Evolutionary conservation across 495 filamentous ascomycete species (phyloP).

Genomic region (Venustampulla echinocandica): DNA sequence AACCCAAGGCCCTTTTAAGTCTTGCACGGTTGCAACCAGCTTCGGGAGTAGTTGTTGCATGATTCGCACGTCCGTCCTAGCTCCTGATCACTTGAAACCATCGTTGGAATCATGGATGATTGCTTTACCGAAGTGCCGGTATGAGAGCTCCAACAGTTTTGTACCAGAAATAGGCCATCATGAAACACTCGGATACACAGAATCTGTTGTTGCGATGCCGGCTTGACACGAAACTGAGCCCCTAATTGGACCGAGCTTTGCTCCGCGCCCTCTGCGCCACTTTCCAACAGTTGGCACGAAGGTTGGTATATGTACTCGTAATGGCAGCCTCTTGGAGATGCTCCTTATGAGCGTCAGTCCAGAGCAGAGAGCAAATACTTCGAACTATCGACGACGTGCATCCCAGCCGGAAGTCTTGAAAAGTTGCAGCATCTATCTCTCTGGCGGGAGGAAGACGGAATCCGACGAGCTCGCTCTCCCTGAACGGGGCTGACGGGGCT

Average conservation of each 20-base stretch:
- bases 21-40: no score
- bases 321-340: not conserved
- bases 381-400: no score
- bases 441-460: not conserved
- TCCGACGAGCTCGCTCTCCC: not conserved
- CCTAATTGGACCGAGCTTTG: not conserved
- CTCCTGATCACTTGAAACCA: not conserved
- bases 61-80: no score
- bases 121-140: not conserved
- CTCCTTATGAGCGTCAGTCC: not conserved
- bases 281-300: not conserved
- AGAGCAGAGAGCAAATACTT: not conserved
- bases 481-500: conserved; percentile 9
- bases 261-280: not conserved
- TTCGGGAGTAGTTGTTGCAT: no score
- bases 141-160: not conserved
- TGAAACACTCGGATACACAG: not conserved
- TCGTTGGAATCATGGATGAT: not conserved
- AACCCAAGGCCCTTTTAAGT: no score
- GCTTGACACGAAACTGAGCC: not conserved
- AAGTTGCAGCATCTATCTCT: not conserved
- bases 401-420: not conserved
- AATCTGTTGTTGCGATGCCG: not conserved
- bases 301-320: not conserved
- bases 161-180: not conserved